Evolutionary conservation across 495 filamentous ascomycete genomes (phyloP), one percentile per base, ranked within the genome.

Genomic region (Beverwykella pulmonaria): DNA sequence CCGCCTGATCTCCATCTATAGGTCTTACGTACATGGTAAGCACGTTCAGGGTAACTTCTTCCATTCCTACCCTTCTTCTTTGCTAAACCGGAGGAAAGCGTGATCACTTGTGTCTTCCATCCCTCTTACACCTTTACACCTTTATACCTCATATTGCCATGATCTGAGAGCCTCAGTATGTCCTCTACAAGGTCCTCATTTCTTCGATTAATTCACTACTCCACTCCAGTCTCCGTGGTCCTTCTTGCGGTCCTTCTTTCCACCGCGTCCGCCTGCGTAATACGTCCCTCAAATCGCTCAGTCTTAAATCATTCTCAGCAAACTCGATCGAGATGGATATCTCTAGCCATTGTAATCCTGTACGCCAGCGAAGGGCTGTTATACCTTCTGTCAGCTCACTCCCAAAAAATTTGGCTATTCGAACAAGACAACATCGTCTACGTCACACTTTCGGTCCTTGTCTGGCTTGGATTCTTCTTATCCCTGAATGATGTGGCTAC

Each of bases 191-290:
- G 22, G 2, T 22, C 19, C 12, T 10, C 20, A n/a, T 23, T 29
- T 9, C 25, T 61, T 26, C 46, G 27, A n/a, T 23, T 34, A 12
- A 49, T 63, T 47, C 50, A 63, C 19, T 63, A 63, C 29, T 19
- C 41, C 2, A 36, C 17, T 22, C 59, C 44, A 8, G 1, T 61
- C 26, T 1, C n/a, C 6, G 29, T 53, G 15, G 23, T 53, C 34
- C 12, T 34, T 9, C 9, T 32, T 19, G 17, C 32, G 5, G 23
- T 26, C n/a, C 17, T 36, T 10, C 29, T 30, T 39, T 54, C 60
- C 12, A 14, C 26, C 36, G 41, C 30, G 17, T 32, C 60, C 4
- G 60, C 32, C 19, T 63, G 60, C 34, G 22, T 63, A 12, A n/a
- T 44, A 15, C 60, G 48, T 15, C 60, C 48, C 17, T 55, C 49